These are phyloP conservation scores for Cystofilobasidium macerans DNA, from an alignment of 768 basidiomycete genomes.

Conservation along the genomic window DNA sequence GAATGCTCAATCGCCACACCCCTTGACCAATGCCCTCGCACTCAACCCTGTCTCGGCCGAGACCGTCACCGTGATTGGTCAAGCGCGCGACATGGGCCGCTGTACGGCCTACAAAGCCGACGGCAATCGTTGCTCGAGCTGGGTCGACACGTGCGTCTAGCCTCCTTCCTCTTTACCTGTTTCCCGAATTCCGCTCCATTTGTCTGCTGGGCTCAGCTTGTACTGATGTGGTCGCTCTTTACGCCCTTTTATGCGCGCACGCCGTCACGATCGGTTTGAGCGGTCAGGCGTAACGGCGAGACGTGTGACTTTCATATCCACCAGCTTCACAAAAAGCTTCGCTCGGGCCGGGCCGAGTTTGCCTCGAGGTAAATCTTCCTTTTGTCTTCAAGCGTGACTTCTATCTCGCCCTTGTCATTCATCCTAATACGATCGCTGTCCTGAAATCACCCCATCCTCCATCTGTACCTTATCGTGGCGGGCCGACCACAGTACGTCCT, in stretches of 20 bases:
- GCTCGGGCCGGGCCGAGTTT: conserved; percentile 77
- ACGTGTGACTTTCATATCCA: conserved; percentile 90
- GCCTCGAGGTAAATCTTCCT: conserved; percentile 56
- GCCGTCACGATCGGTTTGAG: too few relatives aligned
- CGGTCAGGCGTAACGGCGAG: conserved; percentile 59
- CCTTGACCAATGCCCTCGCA: conserved; percentile 68
- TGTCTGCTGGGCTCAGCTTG: too few relatives aligned
- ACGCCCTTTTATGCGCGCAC: background rate
- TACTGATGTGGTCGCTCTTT: too few relatives aligned
- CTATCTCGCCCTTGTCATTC: too few relatives aligned
- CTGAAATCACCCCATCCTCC: too few relatives aligned
- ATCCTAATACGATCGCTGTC: too few relatives aligned
- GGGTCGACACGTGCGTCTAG: conserved; percentile 62
- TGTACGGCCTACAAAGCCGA: conserved; percentile 68
- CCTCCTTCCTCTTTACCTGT: background rate
- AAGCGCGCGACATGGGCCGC: conserved; percentile 74
- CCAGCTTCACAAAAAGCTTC: conserved; percentile 58
- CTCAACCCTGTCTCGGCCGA: conserved; percentile 72
- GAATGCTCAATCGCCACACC: conserved; percentile 50
- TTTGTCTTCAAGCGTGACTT: too few relatives aligned
- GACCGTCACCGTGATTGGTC: conserved; percentile 73
- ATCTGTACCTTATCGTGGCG: background rate
- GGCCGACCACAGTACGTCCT: conserved; percentile 28
- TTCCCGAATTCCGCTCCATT: background rate
- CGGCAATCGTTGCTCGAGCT: conserved; percentile 67